Percentiles rank a stretch among this genome's conserved stretches.
Conservation (phyloP, 106 monocot species). For the Dendrobium catenatum region DNA sequence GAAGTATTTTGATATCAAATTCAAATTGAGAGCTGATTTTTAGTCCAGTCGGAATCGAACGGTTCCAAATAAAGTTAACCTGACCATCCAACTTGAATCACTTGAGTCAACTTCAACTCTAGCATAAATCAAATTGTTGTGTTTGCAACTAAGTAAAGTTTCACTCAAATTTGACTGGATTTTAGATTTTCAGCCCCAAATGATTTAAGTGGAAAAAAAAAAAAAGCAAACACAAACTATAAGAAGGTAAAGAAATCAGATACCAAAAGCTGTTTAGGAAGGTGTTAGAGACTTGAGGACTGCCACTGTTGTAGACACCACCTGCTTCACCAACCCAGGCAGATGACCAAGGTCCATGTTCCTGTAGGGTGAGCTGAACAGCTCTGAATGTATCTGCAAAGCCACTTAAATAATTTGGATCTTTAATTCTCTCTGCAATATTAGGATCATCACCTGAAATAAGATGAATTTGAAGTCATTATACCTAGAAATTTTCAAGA, state of each 20-base stretch:
- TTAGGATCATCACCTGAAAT: constrained; percentile 65
- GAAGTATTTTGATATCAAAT: no score
- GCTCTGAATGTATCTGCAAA: constrained; percentile 54
- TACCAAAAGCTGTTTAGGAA: constrained; percentile 95
- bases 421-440: constrained; percentile 41
- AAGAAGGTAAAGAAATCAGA: neutral
- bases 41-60: no score
- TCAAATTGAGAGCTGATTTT: no score
- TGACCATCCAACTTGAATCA: no score
- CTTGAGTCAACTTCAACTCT: no score
- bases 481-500: neutral
- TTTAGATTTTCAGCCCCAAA: no score
- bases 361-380: constrained; percentile 45
- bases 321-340: constrained; percentile 97
- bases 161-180: no score
- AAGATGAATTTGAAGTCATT: neutral
- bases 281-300: constrained; percentile 56
- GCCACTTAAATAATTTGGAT: constrained; percentile 54
- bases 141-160: no score
- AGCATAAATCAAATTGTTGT: no score
- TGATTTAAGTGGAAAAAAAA: no score
- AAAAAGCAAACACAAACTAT: neutral
- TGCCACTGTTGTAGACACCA: constrained; percentile 88
- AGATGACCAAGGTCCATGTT: constrained; percentile 86
- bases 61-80: no score